Base-by-base conservation (phyloP, 2,329 filamentous ascomycete genomes). In the Aspergillus aculeatus region DNA sequence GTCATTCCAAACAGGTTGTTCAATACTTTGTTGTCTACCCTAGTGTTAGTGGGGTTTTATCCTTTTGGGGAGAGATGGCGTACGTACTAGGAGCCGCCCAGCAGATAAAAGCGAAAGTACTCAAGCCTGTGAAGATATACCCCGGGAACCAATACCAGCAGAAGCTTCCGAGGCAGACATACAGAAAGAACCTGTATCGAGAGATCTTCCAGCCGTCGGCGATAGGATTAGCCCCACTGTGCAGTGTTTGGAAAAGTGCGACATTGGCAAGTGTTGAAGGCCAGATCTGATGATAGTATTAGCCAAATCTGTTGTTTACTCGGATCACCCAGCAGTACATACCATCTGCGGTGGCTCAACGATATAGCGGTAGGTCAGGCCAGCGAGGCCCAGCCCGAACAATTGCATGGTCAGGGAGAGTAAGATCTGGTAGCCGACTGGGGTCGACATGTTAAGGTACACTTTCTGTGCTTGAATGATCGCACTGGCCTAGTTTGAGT, bases 61-160 rank as follows among this genome's bases (percentile, higher is more conserved):
- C 54, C 2, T 62, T 61, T 55, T 56, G 47, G 29, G 16, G 38
- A 57, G 59, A 50, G 11, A 29, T 12, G 7, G 3, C 1, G 2
- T 1, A 70, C 61, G 29, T 78, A 54, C 78, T 73, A 1, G 77
- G 79, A 4, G 76, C 78, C 23, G 79, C 77, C 80, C 78, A 81
- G 64, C 76, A 78, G 31, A 73, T 70, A 53, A 71, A 73, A 14
- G 69, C 70, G 62, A 73, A 73, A 9, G 66, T 69, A n/a, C 66
- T 66, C 14, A 73, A 47, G 6, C 63, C 70, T 6, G 69, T 70
- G 16, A 72, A 72, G 12, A 73, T 63, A 53, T 69, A 71, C 1
- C 69, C 69, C 1, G 71, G 71, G 2, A 73, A 55, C 69, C 70
- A 72, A 29, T 68, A 67, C 62, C 67, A 68, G 56, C 66, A 63